Evolutionary conservation across 306 rosid species (phyloP).

Genomic region (Myrica gale): DNA sequence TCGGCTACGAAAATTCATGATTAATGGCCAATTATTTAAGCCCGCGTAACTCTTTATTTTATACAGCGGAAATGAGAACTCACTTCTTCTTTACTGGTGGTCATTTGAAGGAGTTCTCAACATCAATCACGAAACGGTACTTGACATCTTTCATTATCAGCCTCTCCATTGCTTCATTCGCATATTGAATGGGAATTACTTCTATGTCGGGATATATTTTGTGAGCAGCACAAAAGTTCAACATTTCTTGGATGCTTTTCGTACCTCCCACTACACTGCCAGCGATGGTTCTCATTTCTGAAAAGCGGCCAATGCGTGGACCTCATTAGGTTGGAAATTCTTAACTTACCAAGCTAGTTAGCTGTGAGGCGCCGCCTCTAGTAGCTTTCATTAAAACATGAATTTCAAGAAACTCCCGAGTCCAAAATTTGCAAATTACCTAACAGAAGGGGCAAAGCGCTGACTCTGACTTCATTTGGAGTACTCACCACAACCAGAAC

Average conservation of each 20-base stretch:
- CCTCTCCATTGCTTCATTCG: constrained; percentile 78
- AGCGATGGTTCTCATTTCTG: constrained; percentile 58
- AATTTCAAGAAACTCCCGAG: constrained; percentile 11
- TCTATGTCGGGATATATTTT: constrained; percentile 63
- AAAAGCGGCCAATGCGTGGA: constrained; percentile 8
- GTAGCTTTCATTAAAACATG: background rate
- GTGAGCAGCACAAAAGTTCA: background rate
- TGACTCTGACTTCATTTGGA: constrained; percentile 63
- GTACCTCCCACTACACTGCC: constrained; percentile 67
- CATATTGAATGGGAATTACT: constrained; percentile 66
- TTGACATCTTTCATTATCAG: constrained; percentile 61
- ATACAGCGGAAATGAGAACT: no score
- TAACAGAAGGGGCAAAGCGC: constrained; percentile 52
- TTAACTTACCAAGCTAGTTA: background rate
- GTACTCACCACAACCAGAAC: constrained; percentile 61
- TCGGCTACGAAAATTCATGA: background rate
- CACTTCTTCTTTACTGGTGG: background rate
- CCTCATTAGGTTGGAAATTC: constrained; percentile 5
- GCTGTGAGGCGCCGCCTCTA: no score
- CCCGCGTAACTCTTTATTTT: no score
- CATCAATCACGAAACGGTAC: constrained; percentile 77
- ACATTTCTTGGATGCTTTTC: constrained; percentile 68
- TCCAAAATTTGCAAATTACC: constrained; percentile 41
- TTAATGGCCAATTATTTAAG: no score
- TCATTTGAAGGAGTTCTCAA: constrained; percentile 59